Base-by-base conservation (phyloP, 768 basidiomycete genomes). In the Amanita polypyramis region DNA sequence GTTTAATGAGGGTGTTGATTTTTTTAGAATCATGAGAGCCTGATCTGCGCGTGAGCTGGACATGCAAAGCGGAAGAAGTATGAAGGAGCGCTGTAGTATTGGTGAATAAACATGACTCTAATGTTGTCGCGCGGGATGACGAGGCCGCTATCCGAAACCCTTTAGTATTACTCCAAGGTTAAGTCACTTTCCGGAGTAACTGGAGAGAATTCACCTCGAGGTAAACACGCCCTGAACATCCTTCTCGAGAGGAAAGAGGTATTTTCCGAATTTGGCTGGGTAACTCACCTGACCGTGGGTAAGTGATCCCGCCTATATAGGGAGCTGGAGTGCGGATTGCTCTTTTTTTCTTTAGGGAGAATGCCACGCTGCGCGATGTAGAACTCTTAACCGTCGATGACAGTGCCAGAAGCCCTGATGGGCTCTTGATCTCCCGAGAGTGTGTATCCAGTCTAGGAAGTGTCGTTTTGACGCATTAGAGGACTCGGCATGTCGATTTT, bases 291-390 rank as follows among this genome's bases (percentile, higher is more conserved):
- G 56, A 56, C 50, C 67, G 75, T 75, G 75, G 51, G 74, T 73
- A 72, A 14, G 15, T 14, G 0, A 27, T 62, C 27, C 62, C 58
- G 62, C 57, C 59, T 56, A 64, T 56, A 55, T 58, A 54, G 53
- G 33, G 29, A 25, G 20, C 14, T 10, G 2, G 21, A 34, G 9
- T 12, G 15, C 14, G 20, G 32, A 43, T 45, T 27, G 43, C 37
- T 41, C 20, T n/a, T n/a, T 43, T 34, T 51, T 56, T 56, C 54
- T 58, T 60, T 58, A 62, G 70, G 63, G 75, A 71, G 69, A 67
- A 61, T 77, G 76, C 76, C 76, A 79, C 76, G 76, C 76, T 78
- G 77, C 69, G 63, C 77, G 77, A 72, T 69, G 76, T 65, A 62
- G 68, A 21, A 32, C 58, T 49, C 57, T 61, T 64, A 51, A 78